phyloP scores from a whole-genome alignment of 371 early-diverging fungal species.

The Funneliformis caledonium region DNA sequence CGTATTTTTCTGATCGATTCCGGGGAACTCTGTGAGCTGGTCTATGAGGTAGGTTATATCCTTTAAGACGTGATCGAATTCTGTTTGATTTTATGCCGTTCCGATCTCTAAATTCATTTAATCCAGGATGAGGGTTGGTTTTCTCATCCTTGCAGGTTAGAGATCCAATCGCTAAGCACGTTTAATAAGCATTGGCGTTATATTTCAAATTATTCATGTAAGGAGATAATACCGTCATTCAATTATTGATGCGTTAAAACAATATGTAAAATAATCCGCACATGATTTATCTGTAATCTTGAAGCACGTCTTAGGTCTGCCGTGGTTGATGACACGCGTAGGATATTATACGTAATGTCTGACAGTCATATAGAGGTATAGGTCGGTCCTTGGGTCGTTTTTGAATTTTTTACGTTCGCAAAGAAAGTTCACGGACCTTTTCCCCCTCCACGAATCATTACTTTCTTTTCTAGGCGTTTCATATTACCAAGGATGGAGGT shows the following conservation, averaged over 20 bases:
- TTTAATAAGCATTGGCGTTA: not conserved
- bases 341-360: conserved; percentile 13
- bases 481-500: not conserved
- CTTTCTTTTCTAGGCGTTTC: not conserved
- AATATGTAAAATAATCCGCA: not conserved
- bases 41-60: conserved; percentile 30
- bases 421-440: not conserved
- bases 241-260: not conserved
- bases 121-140: conserved; percentile 42
- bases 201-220: conserved; percentile 3
- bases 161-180: not conserved
- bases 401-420: not conserved
- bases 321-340: conserved; percentile 29
- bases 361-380: conserved; percentile 28
- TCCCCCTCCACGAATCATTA: not conserved
- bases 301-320: conserved; percentile 1
- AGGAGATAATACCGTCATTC: not conserved
- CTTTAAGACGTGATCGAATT: not conserved
- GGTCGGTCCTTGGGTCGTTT: not conserved
- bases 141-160: conserved; percentile 5
- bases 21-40: conserved; percentile 30
- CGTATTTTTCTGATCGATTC: conserved; percentile 33
- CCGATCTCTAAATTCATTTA: not conserved
- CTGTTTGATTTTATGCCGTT: not conserved
- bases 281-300: not conserved